Conservation (phyloP, 1,284 basidiomycete species). For the Tylopilus orsonianus region DNA sequence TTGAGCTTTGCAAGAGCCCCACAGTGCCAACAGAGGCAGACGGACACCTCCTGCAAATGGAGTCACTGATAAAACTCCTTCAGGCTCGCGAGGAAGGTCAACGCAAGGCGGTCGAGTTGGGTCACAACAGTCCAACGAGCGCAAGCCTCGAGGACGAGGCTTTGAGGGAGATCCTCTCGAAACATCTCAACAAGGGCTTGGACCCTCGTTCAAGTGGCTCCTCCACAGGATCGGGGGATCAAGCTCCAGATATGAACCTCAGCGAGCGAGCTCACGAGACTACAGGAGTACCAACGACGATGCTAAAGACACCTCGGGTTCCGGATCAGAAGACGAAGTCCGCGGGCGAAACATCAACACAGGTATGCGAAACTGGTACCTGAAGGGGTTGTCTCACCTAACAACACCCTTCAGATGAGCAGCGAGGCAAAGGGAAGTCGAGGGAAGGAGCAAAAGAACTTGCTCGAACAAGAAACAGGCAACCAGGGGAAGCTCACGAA, state of each 20-base stretch:
- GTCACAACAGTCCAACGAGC: slow-evolving; percentile 41
- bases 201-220: slow-evolving; percentile 15
- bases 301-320: slow-evolving; percentile 13
- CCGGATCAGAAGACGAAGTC: slow-evolving; percentile 1
- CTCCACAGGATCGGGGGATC: slow-evolving; percentile 22
- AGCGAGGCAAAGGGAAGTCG: not conserved
- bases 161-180: slow-evolving; percentile 37
- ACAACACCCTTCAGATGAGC: not conserved
- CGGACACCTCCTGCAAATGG: slow-evolving; percentile 54
- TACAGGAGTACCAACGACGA: slow-evolving; percentile 6
- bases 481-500: not conserved
- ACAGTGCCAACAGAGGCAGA: slow-evolving; percentile 51
- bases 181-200: slow-evolving; percentile 20
- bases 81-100: slow-evolving; percentile 57
- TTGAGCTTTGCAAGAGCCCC: slow-evolving; percentile 44
- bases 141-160: slow-evolving; percentile 39
- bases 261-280: not conserved
- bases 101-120: slow-evolving; percentile 37
- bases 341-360: not conserved
- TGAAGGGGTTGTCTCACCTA: not conserved
- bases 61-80: slow-evolving; percentile 56
- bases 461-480: too few relatives aligned
- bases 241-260: slow-evolving; percentile 15
- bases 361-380: slow-evolving; percentile 8
- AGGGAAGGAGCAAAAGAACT: not conserved